Conservation (phyloP, 169 alveolate genomes). For the Eimeria brunetti region DNA sequence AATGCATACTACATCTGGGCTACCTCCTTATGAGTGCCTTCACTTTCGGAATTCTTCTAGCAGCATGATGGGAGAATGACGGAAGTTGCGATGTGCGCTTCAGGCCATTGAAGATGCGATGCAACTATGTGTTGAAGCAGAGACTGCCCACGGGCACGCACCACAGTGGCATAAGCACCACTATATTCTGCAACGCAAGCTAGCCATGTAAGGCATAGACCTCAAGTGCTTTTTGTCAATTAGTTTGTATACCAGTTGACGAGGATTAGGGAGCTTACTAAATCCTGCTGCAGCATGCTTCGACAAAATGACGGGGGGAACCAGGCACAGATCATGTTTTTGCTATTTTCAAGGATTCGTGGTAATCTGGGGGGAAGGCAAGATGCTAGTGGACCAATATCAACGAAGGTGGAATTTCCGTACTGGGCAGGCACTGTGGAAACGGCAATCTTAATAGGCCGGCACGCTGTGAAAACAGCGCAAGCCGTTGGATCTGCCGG, state of each 20-base stretch:
- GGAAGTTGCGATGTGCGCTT: conserved; percentile 22
- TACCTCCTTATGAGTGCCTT: background rate
- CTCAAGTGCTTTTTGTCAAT: background rate
- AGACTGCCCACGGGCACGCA: conserved; percentile 38
- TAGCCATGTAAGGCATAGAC: conserved; percentile 27
- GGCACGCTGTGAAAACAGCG: conserved; percentile 2
- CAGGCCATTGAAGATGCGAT: conserved; percentile 64
- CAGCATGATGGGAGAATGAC: background rate
- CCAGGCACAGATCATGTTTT: background rate
- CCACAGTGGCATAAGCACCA: conserved; percentile 56
- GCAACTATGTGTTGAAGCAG: conserved; percentile 52
- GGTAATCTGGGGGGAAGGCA: conserved; percentile 29
- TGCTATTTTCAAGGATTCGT: conserved; percentile 15
- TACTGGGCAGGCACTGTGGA: conserved; percentile 37
- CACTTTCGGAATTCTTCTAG: background rate
- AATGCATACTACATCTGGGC: background rate
- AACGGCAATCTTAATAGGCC: background rate
- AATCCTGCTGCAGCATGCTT: background rate
- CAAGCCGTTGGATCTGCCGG: background rate
- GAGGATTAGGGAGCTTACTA: background rate
- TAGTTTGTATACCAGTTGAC: background rate
- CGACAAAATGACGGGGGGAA: background rate
- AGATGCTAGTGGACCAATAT: conserved; percentile 32
- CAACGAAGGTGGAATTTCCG: conserved; percentile 55
- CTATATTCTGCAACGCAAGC: conserved; percentile 58